phyloP scores from a whole-genome alignment of 2,329 filamentous ascomycete species.

The Alternaria sp. region DNA sequence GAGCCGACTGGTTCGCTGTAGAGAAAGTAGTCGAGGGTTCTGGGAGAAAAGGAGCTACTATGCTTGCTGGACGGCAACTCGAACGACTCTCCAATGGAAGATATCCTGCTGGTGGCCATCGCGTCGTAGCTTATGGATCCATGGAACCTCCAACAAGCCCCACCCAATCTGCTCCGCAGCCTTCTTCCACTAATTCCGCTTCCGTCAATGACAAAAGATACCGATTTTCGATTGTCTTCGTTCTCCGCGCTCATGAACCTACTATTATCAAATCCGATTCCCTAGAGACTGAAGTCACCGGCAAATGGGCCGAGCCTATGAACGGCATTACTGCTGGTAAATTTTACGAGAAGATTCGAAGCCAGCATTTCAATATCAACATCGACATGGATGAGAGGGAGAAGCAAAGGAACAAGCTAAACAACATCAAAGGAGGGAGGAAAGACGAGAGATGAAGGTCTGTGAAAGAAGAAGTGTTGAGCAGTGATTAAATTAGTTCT shows the following conservation, averaged over 20 bases:
- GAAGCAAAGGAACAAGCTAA: conserved; percentile 34
- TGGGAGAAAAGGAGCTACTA: conserved; percentile 31
- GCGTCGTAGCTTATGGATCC: conserved; percentile 47
- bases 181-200: background rate
- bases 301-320: conserved; percentile 37
- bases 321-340: conserved; percentile 40
- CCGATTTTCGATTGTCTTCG: conserved; percentile 49
- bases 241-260: conserved; percentile 45
- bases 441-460: conserved; percentile 28
- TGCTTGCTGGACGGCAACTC: conserved; percentile 45
- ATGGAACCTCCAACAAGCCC: background rate
- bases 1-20: conserved; percentile 34
- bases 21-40: conserved; percentile 36
- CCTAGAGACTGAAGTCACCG: conserved; percentile 43
- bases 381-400: conserved; percentile 43
- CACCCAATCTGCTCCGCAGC: background rate
- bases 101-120: conserved; percentile 46
- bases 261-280: conserved; percentile 34
- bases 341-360: conserved; percentile 43
- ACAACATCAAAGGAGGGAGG: conserved; percentile 18
- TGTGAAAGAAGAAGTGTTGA: background rate
- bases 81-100: conserved; percentile 39
- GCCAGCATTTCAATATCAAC: conserved; percentile 51
- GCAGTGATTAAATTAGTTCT: background rate
- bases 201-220: conserved; percentile 25